These are phyloP conservation scores for Trichoderma aggressivum DNA, from an alignment of 2,329 filamentous ascomycete genomes.

Conservation along the genomic window DNA sequence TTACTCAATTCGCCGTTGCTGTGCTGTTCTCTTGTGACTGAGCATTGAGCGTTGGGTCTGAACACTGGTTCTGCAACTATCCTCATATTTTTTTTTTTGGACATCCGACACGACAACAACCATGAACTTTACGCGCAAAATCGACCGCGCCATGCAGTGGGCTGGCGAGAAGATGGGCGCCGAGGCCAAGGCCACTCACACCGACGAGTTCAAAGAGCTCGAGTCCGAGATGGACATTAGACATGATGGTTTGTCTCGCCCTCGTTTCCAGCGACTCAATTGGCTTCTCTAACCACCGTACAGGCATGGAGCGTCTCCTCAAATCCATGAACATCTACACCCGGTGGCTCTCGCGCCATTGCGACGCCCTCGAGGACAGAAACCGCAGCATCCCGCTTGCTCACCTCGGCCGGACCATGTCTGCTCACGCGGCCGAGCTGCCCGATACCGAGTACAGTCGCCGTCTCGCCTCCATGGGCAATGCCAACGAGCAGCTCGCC, in stretches of 20 bases:
- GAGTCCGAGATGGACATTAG: slow-evolving; percentile 88
- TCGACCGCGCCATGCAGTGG: slow-evolving; percentile 97
- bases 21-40: background rate
- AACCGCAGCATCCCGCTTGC: slow-evolving; percentile 80
- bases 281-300: background rate
- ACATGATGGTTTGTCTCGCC: slow-evolving; percentile 69
- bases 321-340: slow-evolving; percentile 81
- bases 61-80: background rate
- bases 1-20: background rate
- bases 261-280: background rate
- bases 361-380: slow-evolving; percentile 75
- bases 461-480: slow-evolving; percentile 74
- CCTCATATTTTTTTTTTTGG: background rate
- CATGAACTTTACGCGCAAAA: slow-evolving; percentile 72
- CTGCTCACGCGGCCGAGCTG: slow-evolving; percentile 87
- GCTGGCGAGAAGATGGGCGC: slow-evolving; percentile 93
- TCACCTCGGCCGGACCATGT: slow-evolving; percentile 81
- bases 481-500: slow-evolving; percentile 83
- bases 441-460: slow-evolving; percentile 86
- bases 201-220: slow-evolving; percentile 86
- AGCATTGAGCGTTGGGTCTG: background rate
- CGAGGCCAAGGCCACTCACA: slow-evolving; percentile 80
- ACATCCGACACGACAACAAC: slow-evolving; percentile 10
- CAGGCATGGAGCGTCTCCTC: slow-evolving; percentile 88
- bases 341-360: slow-evolving; percentile 82